Conservation (phyloP, 1,284 basidiomycete species). For the Rhodotorula sp. region DNA sequence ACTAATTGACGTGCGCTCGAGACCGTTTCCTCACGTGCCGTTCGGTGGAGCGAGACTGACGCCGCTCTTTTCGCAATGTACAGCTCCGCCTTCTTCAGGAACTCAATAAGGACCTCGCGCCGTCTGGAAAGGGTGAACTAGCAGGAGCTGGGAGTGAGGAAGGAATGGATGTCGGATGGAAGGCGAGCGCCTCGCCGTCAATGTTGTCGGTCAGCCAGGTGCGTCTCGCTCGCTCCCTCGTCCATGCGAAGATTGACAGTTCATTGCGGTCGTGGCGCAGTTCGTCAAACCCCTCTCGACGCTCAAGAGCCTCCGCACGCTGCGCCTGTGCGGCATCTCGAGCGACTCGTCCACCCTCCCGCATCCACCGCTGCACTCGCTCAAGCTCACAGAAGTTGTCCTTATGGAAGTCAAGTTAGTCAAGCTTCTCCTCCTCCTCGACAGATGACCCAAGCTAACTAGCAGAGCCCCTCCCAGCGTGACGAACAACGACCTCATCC, state of each 20-base stretch:
- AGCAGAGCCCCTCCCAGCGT: constrained; percentile 14
- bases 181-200: constrained; percentile 17
- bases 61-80: neutral
- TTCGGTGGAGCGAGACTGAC: neutral
- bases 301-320: constrained; percentile 18
- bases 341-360: constrained; percentile 35
- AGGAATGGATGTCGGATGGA: constrained; percentile 40
- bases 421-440: neutral
- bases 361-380: constrained; percentile 9
- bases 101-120: constrained; percentile 34
- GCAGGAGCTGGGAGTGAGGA: constrained; percentile 28
- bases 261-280: constrained; percentile 10
- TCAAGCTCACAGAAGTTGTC: constrained; percentile 31
- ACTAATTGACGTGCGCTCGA: constrained; percentile 23
- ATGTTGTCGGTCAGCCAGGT: constrained; percentile 41
- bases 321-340: constrained; percentile 37
- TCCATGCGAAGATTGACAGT: too few relatives aligned
- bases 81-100: constrained; percentile 32
- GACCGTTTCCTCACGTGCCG: neutral
- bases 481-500: constrained; percentile 38
- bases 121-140: neutral
- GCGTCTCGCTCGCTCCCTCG: neutral
- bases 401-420: constrained; percentile 40
- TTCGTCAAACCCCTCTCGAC: constrained; percentile 36
- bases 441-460: neutral